Percentiles rank a stretch among this genome's conserved stretches.
Evolutionary conservation across 805 yeast genomes (phyloP).

Genomic region (Kuraishia hungarica): DNA sequence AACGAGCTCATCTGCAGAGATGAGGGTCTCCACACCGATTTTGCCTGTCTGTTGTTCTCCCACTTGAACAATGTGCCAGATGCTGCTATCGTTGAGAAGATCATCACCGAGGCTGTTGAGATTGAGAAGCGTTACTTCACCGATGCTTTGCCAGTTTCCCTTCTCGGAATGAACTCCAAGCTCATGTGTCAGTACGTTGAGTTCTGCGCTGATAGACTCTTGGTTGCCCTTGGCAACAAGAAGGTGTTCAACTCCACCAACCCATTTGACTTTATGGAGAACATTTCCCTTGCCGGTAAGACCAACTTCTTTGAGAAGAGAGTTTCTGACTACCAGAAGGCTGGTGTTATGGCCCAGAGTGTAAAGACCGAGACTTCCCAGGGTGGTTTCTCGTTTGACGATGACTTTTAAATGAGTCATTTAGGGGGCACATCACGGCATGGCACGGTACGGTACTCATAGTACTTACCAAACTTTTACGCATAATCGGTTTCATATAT

Average conservation of each 20-base stretch:
- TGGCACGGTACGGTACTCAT: background rate
- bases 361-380: slow-evolving; percentile 36
- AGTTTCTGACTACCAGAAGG: slow-evolving; percentile 97
- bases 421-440: no score
- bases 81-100: slow-evolving; percentile 66
- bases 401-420: slow-evolving; percentile 63
- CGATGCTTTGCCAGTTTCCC: slow-evolving; percentile 88
- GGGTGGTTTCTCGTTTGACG: slow-evolving; percentile 75
- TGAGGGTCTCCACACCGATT: slow-evolving; percentile 98
- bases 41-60: slow-evolving; percentile 90
- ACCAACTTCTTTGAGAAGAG: slow-evolving; percentile 98
- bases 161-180: slow-evolving; percentile 90
- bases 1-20: slow-evolving; percentile 97
- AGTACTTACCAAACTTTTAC: background rate
- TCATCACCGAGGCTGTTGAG: slow-evolving; percentile 89
- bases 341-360: slow-evolving; percentile 91
- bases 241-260: slow-evolving; percentile 81
- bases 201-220: slow-evolving; percentile 92
- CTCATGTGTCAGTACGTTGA: slow-evolving; percentile 98
- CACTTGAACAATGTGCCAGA: slow-evolving; percentile 89
- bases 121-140: slow-evolving; percentile 93
- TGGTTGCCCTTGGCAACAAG: slow-evolving; percentile 84
- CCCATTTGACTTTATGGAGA: slow-evolving; percentile 99
- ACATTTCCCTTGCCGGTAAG: slow-evolving; percentile 96
- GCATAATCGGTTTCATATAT: background rate